Evolutionary conservation across 1,139 yeast genomes (phyloP).

Genomic region (Kurtzmaniella natalensis): DNA sequence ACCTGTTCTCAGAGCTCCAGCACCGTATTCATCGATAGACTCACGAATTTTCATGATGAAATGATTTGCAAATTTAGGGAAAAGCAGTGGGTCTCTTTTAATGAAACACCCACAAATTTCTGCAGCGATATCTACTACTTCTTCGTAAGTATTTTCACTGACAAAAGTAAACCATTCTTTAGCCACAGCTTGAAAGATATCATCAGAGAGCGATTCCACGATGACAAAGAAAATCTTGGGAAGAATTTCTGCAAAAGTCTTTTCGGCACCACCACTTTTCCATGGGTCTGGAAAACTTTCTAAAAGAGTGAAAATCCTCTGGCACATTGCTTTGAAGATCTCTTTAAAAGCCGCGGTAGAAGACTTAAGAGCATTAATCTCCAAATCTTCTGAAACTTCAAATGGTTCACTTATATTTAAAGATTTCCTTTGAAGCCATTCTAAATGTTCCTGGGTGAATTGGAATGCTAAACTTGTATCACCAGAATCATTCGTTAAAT

Average conservation of each 20-base stretch:
- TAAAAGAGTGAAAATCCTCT: constrained; percentile 58
- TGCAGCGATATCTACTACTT: constrained; percentile 65
- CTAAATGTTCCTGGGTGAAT: constrained; percentile 63
- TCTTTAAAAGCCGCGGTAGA: constrained; percentile 71
- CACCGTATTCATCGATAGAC: constrained; percentile 79
- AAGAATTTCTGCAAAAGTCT: constrained; percentile 50
- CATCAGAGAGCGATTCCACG: constrained; percentile 67
- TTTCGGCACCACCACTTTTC: constrained; percentile 42
- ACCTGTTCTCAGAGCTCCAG: constrained; percentile 72
- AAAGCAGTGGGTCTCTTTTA: constrained; percentile 54
- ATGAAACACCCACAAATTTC: constrained; percentile 68
- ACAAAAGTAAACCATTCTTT: constrained; percentile 53
- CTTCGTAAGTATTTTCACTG: constrained; percentile 56
- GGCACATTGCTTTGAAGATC: constrained; percentile 54
- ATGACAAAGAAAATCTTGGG: constrained; percentile 67
- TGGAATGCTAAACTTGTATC: constrained; percentile 64
- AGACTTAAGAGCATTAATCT: constrained; percentile 60
- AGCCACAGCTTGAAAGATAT: constrained; percentile 50
- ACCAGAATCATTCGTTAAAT: constrained; percentile 39
- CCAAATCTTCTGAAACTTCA: constrained; percentile 37
- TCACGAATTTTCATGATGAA: constrained; percentile 53
- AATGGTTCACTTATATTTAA: constrained; percentile 19
- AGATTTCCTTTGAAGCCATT: constrained; percentile 37
- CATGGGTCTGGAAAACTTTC: constrained; percentile 74
- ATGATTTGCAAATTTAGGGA: constrained; percentile 41